phyloP scores from a whole-genome alignment of 179 eudicot genomes.

The Actinidia chinensis region DNA sequence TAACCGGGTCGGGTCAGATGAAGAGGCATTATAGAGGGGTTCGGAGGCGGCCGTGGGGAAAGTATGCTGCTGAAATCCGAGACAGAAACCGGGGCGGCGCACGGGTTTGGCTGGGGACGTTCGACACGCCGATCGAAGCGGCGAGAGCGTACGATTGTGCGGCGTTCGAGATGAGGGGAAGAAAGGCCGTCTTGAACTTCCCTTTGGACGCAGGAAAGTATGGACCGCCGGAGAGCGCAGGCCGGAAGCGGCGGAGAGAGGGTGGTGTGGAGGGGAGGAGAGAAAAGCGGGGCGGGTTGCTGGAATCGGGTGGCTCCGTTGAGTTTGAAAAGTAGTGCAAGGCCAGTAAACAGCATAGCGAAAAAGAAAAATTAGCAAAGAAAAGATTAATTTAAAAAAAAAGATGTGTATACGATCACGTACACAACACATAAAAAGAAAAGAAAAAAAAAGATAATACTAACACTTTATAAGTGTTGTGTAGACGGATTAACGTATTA shows the following conservation, averaged over 20 bases:
- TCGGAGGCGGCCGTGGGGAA: conserved; percentile 29
- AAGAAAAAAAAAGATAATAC: too few species aligned
- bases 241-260: conserved; percentile 14
- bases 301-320: too few species aligned
- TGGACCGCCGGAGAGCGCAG: background rate
- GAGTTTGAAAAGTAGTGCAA: too few species aligned
- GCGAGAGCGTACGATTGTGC: conserved; percentile 29
- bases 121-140: conserved; percentile 20
- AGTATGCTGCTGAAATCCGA: conserved; percentile 31
- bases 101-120: conserved; percentile 30
- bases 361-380: too few species aligned
- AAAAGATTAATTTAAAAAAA: too few species aligned
- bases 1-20: background rate
- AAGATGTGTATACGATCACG: too few species aligned
- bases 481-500: too few species aligned
- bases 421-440: too few species aligned
- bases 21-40: conserved; percentile 23
- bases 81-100: conserved; percentile 21
- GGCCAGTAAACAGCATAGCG: too few species aligned
- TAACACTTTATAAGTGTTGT: too few species aligned
- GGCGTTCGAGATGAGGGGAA: conserved; percentile 29
- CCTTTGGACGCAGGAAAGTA: conserved; percentile 25
- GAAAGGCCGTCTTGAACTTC: conserved; percentile 26
- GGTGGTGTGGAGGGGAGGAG: conserved; percentile 9
- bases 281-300: background rate